These are phyloP conservation scores for Cladosporium sp. DNA, from an alignment of 2,329 filamentous ascomycete genomes.

Conservation along the genomic window DNA sequence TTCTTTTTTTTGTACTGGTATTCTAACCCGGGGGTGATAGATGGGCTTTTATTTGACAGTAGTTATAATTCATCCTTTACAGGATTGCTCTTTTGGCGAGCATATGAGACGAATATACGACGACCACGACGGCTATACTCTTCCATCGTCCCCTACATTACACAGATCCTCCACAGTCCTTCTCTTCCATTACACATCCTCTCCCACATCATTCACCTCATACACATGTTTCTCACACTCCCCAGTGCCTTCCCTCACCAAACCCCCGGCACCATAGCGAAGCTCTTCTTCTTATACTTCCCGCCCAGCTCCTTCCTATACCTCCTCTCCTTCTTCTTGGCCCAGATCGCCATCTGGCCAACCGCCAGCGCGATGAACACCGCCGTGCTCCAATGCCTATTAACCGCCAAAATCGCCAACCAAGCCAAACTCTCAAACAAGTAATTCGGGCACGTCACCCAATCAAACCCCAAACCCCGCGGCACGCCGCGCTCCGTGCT, in stretches of 20 bases:
- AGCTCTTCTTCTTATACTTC: constrained; percentile 94
- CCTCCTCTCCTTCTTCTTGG: constrained; percentile 82
- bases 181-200: too few relatives aligned
- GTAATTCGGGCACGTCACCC: constrained; percentile 97
- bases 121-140: too few relatives aligned
- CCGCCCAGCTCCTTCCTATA: constrained; percentile 89
- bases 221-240: neutral
- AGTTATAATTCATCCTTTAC: too few relatives aligned
- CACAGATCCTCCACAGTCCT: too few relatives aligned
- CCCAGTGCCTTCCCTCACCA: constrained; percentile 43
- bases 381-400: constrained; percentile 71
- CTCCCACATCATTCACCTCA: too few relatives aligned
- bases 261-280: constrained; percentile 73
- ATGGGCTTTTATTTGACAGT: too few relatives aligned
- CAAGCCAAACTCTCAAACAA: constrained; percentile 87
- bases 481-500: constrained; percentile 88
- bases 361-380: constrained; percentile 72
- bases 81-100: too few relatives aligned
- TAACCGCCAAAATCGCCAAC: constrained; percentile 76
- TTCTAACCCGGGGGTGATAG: too few relatives aligned
- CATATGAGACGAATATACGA: too few relatives aligned
- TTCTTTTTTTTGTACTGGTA: too few relatives aligned
- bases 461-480: constrained; percentile 72
- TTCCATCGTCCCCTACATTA: too few relatives aligned
- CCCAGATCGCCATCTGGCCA: constrained; percentile 82